Base-by-base conservation (phyloP, 1,284 basidiomycete genomes). In the Trametes sp. region DNA sequence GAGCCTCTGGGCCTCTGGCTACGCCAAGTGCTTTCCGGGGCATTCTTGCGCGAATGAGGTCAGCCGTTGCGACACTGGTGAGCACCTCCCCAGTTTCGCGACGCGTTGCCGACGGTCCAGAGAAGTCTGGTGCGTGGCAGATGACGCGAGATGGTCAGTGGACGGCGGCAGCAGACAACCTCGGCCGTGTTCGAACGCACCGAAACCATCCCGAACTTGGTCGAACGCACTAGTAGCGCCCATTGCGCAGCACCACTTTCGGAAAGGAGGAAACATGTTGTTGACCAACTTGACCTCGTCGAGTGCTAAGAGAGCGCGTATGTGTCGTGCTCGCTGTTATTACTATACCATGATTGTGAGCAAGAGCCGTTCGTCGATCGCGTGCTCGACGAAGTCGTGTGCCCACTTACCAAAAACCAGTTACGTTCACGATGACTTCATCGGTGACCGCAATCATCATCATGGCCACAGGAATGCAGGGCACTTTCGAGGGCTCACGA, bases 51-150 rank as follows among this genome's bases (percentile, higher is more conserved):
- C 19, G 44, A 24, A 50, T 60, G 59, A 60, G 52, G 52, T 60
- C 59, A 60, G 52, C 13, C 26, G 59, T 60, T 60, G 54, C 59
- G 52, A 54, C 45, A 44, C 33, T 41, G 24, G 44, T 33, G 59
- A 49, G 52, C 29, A 24, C 9, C n/a, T 49, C 46, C 24, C 4
- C 45, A 26, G 19, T 50, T 45, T 11, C 28, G 16, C 9, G 35
- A 44, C 41, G 28, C 36, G 28, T 8, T 0, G 16, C 2, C 28
- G 10, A 3, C 7, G 2, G 23, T 54, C 52, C 44, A 44, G 52
- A 54, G 35, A 24, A 35, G 52, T 29, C 59, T 26, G 36, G 52
- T 42, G 21, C 50, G 23, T 31, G 36, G 36, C 19, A 28, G 48
- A 42, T 41, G 36, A 28, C 50, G 50, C 52, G 52, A 54, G 19